Evolutionary conservation across 768 basidiomycete genomes (phyloP), one percentile per base, ranked within the genome.

Genomic region (Royoungia palumana): DNA sequence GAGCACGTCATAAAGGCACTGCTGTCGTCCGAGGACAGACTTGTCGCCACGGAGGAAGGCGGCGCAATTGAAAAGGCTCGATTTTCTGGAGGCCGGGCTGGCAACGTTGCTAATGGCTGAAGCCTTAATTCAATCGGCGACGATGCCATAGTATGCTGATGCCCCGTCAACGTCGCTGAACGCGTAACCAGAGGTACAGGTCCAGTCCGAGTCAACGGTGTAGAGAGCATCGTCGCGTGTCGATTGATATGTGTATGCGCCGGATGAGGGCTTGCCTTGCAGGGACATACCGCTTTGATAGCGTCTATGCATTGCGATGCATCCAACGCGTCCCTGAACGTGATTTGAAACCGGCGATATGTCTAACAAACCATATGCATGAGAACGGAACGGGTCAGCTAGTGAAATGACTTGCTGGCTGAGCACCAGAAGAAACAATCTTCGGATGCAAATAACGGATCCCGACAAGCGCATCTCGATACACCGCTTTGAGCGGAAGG

Each of bases 401-500:
- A 27, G 30, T 2, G 17, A 34, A 32, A 38, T 16, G 17, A 62
- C 66, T 50, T 57, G 69, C 74, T 44, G 69, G 66, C n/a, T 54
- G 56, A 35, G 56, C 56, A 38, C 64, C 64, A 16, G 58, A 56
- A 9, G 61, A 56, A 6, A 59, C 36, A 12, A 52, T 72, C 25
- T 70, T 72, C 22, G 77, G 76, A 53, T 85, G 73, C 28, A 88
- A 68, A 58, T 90, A 91, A 20, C 88, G 82, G 38, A 91, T 77
- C 12, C 89, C 89, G 22, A 89, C 84, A 0, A 83, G 72, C 5
- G 77, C 72, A 47, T 85, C 87, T 20, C 85, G 81, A 62, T 87
- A 87, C 10, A 90, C 86, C 8, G 86, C 88, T 64, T 89, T 89
- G 36, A 91, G 67, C n/a, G 89, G 87, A 25, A 85, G 72, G 20